Base-by-base conservation (phyloP, 495 filamentous ascomycete genomes). In the Tuber indicum region DNA sequence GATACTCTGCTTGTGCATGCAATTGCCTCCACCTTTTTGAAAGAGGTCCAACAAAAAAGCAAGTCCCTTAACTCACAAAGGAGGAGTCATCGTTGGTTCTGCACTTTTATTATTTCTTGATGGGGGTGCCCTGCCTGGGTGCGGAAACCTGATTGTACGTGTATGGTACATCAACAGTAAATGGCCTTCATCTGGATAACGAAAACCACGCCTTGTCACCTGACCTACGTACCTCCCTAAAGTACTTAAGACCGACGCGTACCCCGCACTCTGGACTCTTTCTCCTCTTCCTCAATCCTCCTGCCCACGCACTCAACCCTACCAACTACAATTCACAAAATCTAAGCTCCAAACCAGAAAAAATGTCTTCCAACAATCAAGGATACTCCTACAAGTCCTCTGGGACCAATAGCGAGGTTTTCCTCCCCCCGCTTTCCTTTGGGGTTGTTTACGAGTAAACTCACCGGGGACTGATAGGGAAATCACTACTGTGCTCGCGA, bases 401-500 rank as follows among this genome's bases (percentile, higher is more conserved):
- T 70, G 87, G 87, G 80, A 85, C 82, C 76, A 87, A 87, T 77
- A 84, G 71, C 82, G 71, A 84, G 81, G 86, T 87, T 78, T 78
- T 77, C 70, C 10, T 45, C 36, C 49, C 36, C 39, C 19, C 36
- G 41, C 19, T 16, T 39, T 46, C 26, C 79, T 58, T 44, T 3
- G 16, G 26, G 62, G 14, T 42, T 44, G 7, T 39, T 32, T 4
- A 12, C 73, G 75, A 21, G 58, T 44, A 6, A 41, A 47, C 32
- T 6, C 26, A 75, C 52, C 74, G 43, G 46, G n/a, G 23, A 14
- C 49, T 23, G 19, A 39, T 26, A 88, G 86, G 87, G 86, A 46
- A 90, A 89, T 84, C 87, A 88, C 81, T 90, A 87, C 77, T 88
- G 86, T 83, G 70, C 85, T 72, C 86, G 88, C 46, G 88, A 90